Conservation (phyloP, 139 green algal species). For the Asterochloris sp. region DNA sequence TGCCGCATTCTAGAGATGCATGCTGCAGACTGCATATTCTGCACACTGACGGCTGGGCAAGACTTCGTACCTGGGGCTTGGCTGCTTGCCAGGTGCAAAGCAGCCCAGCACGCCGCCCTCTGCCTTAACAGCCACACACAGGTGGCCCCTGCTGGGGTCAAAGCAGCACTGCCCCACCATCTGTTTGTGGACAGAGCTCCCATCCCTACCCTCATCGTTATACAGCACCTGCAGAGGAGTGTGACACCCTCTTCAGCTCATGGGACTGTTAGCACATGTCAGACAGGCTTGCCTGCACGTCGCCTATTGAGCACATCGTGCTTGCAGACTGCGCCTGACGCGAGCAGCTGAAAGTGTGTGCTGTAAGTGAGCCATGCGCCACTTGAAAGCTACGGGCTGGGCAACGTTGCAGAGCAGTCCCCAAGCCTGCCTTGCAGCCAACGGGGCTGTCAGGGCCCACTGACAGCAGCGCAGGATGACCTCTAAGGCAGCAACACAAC, state of each 20-base stretch:
- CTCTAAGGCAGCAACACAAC: too few relatives aligned
- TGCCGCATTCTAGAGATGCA: too few relatives aligned
- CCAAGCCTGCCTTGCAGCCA: too few relatives aligned
- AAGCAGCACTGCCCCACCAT: slow-evolving; percentile 31
- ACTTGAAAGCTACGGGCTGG: too few relatives aligned
- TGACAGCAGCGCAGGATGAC: too few relatives aligned
- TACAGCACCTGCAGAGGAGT: slow-evolving; percentile 15
- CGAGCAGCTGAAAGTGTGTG: too few relatives aligned
- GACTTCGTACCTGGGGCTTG: slow-evolving; percentile 2
- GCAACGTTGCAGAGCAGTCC: too few relatives aligned
- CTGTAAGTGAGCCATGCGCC: too few relatives aligned
- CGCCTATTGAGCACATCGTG: not conserved
- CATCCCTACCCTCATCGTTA: not conserved
- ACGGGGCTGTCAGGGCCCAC: too few relatives aligned
- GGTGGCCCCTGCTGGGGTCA: slow-evolving; percentile 25
- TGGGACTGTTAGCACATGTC: too few relatives aligned
- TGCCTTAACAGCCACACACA: slow-evolving; percentile 18
- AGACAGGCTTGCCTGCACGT: too few relatives aligned
- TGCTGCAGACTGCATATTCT: not conserved
- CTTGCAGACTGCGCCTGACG: not conserved
- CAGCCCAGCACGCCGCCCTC: slow-evolving; percentile 15
- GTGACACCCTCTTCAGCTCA: not conserved
- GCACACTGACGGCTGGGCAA: not conserved
- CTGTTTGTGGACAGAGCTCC: not conserved
- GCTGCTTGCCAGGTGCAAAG: slow-evolving; percentile 13